Evolutionary conservation across 306 rosid genomes (phyloP).

Genomic region (Trichosanthes cucumerina): DNA sequence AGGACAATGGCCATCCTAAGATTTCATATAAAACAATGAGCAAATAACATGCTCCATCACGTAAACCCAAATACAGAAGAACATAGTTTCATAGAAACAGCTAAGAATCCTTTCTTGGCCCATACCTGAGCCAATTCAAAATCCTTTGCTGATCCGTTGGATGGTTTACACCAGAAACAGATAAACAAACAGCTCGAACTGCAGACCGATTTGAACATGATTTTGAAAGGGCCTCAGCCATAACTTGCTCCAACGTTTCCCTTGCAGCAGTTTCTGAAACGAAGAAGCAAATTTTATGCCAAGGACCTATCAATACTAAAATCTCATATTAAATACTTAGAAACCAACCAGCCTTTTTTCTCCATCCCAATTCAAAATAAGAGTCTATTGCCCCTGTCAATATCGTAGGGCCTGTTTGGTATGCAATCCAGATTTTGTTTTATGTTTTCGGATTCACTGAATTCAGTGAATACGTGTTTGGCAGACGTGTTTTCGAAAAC

Average conservation of each 20-base stretch:
- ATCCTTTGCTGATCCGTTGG: slow-evolving; percentile 81
- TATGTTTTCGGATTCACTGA: too few species aligned
- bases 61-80: neutral
- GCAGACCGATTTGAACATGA: slow-evolving; percentile 67
- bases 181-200: slow-evolving; percentile 85
- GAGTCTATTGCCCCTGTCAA: neutral
- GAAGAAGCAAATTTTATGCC: neutral
- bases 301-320: neutral
- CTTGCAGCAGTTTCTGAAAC: slow-evolving; percentile 66
- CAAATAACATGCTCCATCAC: neutral
- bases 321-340: neutral
- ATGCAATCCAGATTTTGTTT: too few species aligned
- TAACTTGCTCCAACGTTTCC: slow-evolving; percentile 76
- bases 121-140: slow-evolving; percentile 72
- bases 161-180: slow-evolving; percentile 89
- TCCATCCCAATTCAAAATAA: neutral
- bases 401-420: too few species aligned
- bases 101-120: slow-evolving; percentile 9
- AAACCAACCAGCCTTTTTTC: neutral
- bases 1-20: neutral
- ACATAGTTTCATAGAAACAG: neutral
- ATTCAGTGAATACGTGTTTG: too few species aligned
- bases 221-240: slow-evolving; percentile 70
- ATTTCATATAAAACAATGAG: neutral
- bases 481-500: too few species aligned